Percentiles rank a stretch among this genome's conserved stretches.
Evolutionary conservation across 495 filamentous ascomycete genomes (phyloP).

Genomic region (Neurospora sublineolata): DNA sequence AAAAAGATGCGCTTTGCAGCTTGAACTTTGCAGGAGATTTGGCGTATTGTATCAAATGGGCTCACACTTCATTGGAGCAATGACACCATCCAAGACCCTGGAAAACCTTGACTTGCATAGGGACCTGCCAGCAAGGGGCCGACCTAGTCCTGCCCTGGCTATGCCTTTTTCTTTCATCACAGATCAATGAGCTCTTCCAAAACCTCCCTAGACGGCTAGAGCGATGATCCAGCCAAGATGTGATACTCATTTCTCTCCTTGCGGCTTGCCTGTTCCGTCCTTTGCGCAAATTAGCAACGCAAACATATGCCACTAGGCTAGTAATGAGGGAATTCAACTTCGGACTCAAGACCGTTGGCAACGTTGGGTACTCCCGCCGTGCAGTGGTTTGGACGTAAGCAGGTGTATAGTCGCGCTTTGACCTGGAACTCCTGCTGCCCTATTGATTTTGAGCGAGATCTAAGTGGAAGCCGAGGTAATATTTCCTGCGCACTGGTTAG

Average conservation of each 20-base stretch:
- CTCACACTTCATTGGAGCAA: background rate
- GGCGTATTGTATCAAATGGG: background rate
- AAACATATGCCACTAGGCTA: background rate
- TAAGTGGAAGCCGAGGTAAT: background rate
- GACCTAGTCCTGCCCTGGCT: background rate
- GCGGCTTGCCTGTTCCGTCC: background rate
- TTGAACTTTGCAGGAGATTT: background rate
- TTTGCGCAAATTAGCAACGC: background rate
- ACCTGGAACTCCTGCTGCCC: background rate
- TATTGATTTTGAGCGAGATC: background rate
- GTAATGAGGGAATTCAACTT: background rate
- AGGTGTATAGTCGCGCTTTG: background rate
- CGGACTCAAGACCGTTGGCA: background rate
- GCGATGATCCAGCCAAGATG: background rate
- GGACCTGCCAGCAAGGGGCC: background rate
- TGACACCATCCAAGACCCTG: background rate
- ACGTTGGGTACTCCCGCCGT: background rate
- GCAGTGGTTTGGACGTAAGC: background rate
- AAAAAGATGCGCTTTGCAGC: background rate
- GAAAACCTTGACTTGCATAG: background rate
- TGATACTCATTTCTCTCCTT: background rate
- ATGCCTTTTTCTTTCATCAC: background rate
- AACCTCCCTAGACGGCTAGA: background rate
- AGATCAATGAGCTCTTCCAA: background rate
- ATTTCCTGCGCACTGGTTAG: background rate